phyloP scores from a whole-genome alignment of 1,284 basidiomycete genomes.

The Chalciporus sp. region DNA sequence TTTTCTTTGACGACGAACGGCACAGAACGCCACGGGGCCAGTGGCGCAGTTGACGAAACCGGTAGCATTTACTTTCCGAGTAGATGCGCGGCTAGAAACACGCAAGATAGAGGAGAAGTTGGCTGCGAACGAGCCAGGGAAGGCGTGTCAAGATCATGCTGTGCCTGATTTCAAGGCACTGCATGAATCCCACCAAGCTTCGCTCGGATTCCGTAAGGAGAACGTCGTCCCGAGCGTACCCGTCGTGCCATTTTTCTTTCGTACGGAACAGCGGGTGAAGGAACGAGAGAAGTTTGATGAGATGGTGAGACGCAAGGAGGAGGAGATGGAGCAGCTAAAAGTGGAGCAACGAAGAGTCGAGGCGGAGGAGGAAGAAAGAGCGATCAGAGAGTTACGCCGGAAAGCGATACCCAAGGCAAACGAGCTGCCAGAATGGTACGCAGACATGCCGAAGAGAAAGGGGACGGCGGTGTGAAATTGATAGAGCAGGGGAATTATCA shows the following conservation, averaged over 20 bases:
- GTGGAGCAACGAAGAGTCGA: constrained; percentile 45
- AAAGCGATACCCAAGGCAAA: constrained; percentile 68
- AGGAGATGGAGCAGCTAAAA: constrained; percentile 45
- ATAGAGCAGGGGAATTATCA: constrained; percentile 7
- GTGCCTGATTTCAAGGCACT: constrained; percentile 58
- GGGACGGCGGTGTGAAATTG: constrained; percentile 24
- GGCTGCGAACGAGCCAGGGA: constrained; percentile 28
- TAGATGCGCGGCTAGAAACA: constrained; percentile 46
- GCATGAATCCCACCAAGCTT: constrained; percentile 52
- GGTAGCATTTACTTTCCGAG: constrained; percentile 51
- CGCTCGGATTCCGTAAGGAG: constrained; percentile 44
- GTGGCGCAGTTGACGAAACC: constrained; percentile 48
- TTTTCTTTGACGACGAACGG: constrained; percentile 5
- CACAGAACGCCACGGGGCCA: constrained; percentile 30
- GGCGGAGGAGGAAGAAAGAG: constrained; percentile 57
- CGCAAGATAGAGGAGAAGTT: constrained; percentile 35
- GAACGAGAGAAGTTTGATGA: constrained; percentile 68
- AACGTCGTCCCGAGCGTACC: constrained; percentile 51
- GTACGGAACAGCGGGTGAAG: constrained; percentile 55
- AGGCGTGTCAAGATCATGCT: constrained; percentile 21
- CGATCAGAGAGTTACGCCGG: constrained; percentile 58
- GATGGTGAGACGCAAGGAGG: constrained; percentile 55
- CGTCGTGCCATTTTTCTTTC: constrained; percentile 44
- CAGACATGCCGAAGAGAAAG: constrained; percentile 36
- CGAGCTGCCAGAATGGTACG: constrained; percentile 76